A percentile compares a stretch with the other conserved stretches of the same genome.
These are phyloP conservation scores for Aeschynomene evenia DNA, from an alignment of 306 rosid species.

Conservation along the genomic window DNA sequence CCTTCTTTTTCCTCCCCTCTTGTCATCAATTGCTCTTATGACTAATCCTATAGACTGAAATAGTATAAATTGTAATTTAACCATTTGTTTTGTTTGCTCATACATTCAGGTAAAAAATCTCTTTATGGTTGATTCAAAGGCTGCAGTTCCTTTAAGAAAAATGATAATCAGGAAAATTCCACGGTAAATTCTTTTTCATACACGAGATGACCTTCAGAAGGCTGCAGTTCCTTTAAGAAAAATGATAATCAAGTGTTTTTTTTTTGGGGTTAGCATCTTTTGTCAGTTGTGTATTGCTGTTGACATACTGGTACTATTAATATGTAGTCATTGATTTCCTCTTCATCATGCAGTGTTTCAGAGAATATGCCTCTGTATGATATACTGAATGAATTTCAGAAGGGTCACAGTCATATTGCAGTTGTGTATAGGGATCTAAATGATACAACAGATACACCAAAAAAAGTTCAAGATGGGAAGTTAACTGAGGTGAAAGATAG, in stretches of 20 bases:
- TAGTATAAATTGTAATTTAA: slow-evolving; percentile 14
- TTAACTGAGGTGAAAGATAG: slow-evolving; percentile 46
- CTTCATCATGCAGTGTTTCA: slow-evolving; percentile 67
- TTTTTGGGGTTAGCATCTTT: slow-evolving; percentile 14
- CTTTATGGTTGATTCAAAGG: slow-evolving; percentile 70
- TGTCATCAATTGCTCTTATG: neutral
- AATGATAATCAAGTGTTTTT: too few relatives aligned
- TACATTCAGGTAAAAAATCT: slow-evolving; percentile 88
- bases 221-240: too few relatives aligned
- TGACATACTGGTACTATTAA: slow-evolving; percentile 16
- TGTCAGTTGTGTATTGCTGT: neutral
- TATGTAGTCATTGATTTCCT: slow-evolving; percentile 8
- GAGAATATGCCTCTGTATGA: slow-evolving; percentile 97
- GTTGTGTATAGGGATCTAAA: slow-evolving; percentile 77
- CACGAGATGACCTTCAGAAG: slow-evolving; percentile 6
- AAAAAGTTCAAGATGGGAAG: slow-evolving; percentile 45
- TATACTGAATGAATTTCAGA: slow-evolving; percentile 92
- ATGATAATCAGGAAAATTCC: slow-evolving; percentile 90
- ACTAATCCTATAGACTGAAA: neutral
- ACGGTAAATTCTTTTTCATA: slow-evolving; percentile 51
- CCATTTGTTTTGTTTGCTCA: slow-evolving; percentile 9
- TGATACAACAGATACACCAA: slow-evolving; percentile 48
- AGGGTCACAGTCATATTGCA: slow-evolving; percentile 99
- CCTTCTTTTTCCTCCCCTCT: neutral
- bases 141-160: slow-evolving; percentile 66